Evolutionary conservation across 1,139 yeast species (phyloP).

Genomic region (Saccharomyces hybrid): DNA sequence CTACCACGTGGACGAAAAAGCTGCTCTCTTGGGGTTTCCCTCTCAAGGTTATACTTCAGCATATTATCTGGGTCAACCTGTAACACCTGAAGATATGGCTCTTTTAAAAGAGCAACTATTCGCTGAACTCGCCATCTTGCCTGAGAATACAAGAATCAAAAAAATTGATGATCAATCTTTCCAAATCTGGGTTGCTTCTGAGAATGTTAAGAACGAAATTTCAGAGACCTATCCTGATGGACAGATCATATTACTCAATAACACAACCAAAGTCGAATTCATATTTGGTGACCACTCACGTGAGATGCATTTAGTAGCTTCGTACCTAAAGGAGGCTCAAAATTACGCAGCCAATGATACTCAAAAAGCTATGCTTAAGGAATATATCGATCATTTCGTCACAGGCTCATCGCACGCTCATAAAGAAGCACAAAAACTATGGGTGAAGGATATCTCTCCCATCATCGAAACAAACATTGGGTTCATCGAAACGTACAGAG

Average conservation of each 20-base stretch:
- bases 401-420: constrained; percentile 84
- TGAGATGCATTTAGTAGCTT: constrained; percentile 56
- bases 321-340: constrained; percentile 49
- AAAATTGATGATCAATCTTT: constrained; percentile 42
- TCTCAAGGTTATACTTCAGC: constrained; percentile 66
- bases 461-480: constrained; percentile 81
- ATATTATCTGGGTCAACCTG: constrained; percentile 49
- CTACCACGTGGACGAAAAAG: constrained; percentile 42
- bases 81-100: constrained; percentile 54
- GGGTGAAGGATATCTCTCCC: constrained; percentile 87
- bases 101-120: constrained; percentile 52
- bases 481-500: constrained; percentile 85
- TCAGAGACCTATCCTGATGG: constrained; percentile 37
- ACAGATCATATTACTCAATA: constrained; percentile 33
- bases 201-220: constrained; percentile 38
- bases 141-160: constrained; percentile 73
- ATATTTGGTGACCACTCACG: constrained; percentile 68
- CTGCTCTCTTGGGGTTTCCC: constrained; percentile 66
- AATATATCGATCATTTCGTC: constrained; percentile 61
- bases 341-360: constrained; percentile 65
- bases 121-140: constrained; percentile 57
- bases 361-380: constrained; percentile 55
- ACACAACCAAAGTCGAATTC: constrained; percentile 39
- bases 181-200: constrained; percentile 56
- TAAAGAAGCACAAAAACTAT: constrained; percentile 70